Conservation (phyloP, 371 early-diverging fungal species). For the Lichtheimia ornata region DNA sequence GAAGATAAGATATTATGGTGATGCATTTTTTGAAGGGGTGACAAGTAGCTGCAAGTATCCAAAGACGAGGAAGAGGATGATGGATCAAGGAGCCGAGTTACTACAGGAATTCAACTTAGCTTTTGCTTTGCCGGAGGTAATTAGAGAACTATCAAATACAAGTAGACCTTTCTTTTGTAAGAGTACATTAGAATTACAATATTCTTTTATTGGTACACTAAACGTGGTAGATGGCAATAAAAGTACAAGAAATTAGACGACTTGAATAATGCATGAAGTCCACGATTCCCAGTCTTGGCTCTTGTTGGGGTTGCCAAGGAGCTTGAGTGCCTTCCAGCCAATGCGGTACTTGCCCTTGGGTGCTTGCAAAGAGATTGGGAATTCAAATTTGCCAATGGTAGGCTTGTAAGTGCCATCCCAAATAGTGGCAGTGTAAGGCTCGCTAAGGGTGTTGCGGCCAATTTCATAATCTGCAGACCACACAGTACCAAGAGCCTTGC, state of each 20-base stretch:
- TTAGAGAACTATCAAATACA: too few species aligned
- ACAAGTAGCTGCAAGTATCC: too few species aligned
- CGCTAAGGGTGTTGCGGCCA: conserved; percentile 18
- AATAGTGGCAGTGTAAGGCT: conserved; percentile 1
- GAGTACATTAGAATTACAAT: neutral
- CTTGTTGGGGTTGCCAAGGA: conserved; percentile 32
- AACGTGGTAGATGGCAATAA: neutral
- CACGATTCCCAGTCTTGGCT: conserved; percentile 32
- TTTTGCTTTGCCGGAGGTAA: too few species aligned
- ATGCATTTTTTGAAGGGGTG: too few species aligned
- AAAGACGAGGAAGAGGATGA: too few species aligned
- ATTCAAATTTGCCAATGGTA: conserved; percentile 5
- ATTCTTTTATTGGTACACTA: neutral
- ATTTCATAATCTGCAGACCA: conserved; percentile 6
- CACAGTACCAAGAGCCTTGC: conserved; percentile 21
- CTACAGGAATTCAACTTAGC: too few species aligned
- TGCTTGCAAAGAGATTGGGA: conserved; percentile 10
- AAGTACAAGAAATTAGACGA: conserved; percentile 12
- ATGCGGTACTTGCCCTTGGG: conserved; percentile 33
- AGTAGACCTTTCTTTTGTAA: too few species aligned
- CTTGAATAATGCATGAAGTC: conserved; percentile 31
- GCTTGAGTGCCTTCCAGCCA: conserved; percentile 28
- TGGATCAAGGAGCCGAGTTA: too few species aligned
- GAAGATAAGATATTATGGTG: too few species aligned
- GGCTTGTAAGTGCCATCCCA: conserved; percentile 25